Evolutionary conservation across 1,284 basidiomycete species (phyloP).

Genomic region (Malassezia vespertilionis): DNA sequence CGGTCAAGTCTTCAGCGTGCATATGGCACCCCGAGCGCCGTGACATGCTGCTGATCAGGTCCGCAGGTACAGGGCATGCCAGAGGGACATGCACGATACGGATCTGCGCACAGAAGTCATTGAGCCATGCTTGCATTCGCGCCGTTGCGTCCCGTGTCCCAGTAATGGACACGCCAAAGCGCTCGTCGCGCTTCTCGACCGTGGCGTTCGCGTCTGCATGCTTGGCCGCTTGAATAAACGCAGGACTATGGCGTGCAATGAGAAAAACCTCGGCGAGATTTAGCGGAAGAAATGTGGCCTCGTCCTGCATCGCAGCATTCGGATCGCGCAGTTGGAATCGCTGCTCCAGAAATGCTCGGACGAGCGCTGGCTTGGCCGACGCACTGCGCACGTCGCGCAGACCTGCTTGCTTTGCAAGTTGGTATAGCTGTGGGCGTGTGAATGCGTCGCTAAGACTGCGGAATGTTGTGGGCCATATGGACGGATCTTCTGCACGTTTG

Average conservation of each 20-base stretch:
- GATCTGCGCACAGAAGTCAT: neutral
- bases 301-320: no score
- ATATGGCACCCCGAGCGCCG: conserved; percentile 6
- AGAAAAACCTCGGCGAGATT: conserved; percentile 6
- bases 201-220: neutral
- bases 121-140: conserved; percentile 1
- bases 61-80: neutral
- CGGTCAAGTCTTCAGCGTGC: neutral
- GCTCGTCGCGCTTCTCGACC: neutral
- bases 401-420: conserved; percentile 5
- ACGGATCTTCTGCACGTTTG: neutral
- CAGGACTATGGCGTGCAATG: neutral
- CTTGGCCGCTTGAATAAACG: neutral
- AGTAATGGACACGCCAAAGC: conserved; percentile 2
- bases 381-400: neutral
- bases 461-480: neutral
- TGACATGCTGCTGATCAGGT: neutral
- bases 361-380: conserved; percentile 1
- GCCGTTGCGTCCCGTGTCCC: neutral
- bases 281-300: neutral
- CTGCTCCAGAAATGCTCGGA: conserved; percentile 9
- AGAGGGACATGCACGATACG: neutral
- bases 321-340: conserved; percentile 8
- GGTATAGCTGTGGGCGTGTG: conserved; percentile 11
- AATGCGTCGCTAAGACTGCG: conserved; percentile 5